Conservation (phyloP, 805 yeast species). For the Ogataea salicorniae region DNA sequence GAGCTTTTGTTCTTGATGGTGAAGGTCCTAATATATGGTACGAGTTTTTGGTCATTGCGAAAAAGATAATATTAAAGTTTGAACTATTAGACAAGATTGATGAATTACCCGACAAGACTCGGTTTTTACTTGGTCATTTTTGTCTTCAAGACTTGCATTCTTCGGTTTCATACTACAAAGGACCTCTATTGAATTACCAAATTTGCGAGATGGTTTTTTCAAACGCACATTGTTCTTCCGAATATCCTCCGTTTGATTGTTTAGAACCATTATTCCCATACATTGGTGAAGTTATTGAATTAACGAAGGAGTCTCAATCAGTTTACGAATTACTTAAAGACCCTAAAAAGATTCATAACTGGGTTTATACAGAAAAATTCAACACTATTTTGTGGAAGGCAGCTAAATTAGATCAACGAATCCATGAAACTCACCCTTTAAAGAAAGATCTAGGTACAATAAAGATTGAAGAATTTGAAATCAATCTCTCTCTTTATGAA, state of each 20-base stretch:
- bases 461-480: conserved; percentile 13
- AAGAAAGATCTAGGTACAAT: conserved; percentile 1
- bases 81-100: neutral
- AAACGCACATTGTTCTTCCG: too few species aligned
- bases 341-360: conserved; percentile 2
- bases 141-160: conserved; percentile 10
- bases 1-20: neutral
- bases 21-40: neutral
- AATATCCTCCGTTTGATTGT: conserved; percentile 1
- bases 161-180: neutral
- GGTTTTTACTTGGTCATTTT: neutral
- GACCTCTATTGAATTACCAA: neutral
- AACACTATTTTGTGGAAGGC: conserved; percentile 1
- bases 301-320: neutral
- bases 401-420: neutral
- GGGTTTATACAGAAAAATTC: conserved; percentile 4
- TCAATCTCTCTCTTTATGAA: conserved; percentile 28
- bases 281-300: neutral
- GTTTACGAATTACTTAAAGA: neutral
- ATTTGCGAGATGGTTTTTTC: too few species aligned
- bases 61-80: neutral
- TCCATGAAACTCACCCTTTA: neutral
- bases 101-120: neutral
- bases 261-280: neutral
- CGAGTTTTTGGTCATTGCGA: neutral